A percentile compares a stretch with the other conserved stretches of the same genome.
Conservation (phyloP, 129 eudicot genomes). For the Mikania micrantha region DNA sequence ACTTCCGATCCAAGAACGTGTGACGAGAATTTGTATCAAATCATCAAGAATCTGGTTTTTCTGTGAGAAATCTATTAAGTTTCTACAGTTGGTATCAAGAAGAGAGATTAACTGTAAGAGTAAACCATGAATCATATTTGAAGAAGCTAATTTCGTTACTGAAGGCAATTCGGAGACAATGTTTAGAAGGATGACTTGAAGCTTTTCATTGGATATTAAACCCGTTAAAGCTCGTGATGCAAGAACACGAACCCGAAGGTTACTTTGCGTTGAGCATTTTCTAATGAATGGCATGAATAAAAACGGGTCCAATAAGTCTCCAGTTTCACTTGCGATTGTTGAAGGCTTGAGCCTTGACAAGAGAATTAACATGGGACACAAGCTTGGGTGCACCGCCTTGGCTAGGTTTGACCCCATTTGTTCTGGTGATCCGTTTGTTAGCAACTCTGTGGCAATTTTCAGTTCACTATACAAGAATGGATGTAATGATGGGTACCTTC, state of each 20-base stretch:
- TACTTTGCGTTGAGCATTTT: constrained; percentile 84
- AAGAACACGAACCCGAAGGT: constrained; percentile 85
- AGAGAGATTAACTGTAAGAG: constrained; percentile 73
- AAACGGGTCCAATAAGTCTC: constrained; percentile 75
- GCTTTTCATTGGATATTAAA: constrained; percentile 75
- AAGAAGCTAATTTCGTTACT: constrained; percentile 32
- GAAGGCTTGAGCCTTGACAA: constrained; percentile 94
- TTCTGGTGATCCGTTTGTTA: constrained; percentile 34
- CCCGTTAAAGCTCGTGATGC: constrained; percentile 84
- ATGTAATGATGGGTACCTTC: constrained; percentile 87
- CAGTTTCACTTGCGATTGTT: constrained; percentile 66
- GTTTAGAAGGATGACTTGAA: constrained; percentile 51
- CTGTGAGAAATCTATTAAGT: constrained; percentile 48
- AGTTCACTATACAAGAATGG: constrained; percentile 70
- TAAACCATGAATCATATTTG: constrained; percentile 75
- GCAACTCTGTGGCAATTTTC: constrained; percentile 77
- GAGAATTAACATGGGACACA: constrained; percentile 90
- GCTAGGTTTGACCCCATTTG: constrained; percentile 55
- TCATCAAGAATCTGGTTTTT: constrained; percentile 51
- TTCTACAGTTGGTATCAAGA: constrained; percentile 69
- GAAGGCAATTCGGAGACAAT: constrained; percentile 63
- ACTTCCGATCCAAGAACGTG: constrained; percentile 69
- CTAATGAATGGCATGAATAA: constrained; percentile 86
- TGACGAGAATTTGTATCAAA: constrained; percentile 46
- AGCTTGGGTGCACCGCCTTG: constrained; percentile 81